These are phyloP conservation scores for Abrus precatorius DNA, from an alignment of 306 rosid species.

Conservation along the genomic window DNA sequence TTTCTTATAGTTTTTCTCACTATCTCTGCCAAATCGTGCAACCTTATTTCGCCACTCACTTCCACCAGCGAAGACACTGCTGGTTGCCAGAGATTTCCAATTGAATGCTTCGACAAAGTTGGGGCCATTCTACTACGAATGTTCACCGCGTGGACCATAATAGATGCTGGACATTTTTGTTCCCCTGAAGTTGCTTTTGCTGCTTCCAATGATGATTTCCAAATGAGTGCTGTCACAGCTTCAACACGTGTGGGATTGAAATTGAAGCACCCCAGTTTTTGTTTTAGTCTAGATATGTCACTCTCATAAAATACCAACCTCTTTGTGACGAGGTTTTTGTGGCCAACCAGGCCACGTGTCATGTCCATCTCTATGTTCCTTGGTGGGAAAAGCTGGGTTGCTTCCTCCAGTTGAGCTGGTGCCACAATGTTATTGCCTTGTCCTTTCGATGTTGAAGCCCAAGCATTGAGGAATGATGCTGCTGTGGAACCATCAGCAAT, in stretches of 20 bases:
- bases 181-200: conserved; percentile 1
- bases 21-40: neutral
- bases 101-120: neutral
- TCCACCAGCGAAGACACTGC: neutral
- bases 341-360: neutral
- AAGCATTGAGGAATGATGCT: conserved; percentile 13
- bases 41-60: neutral
- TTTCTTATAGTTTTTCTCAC: neutral
- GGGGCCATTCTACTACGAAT: conserved; percentile 30
- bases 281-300: neutral
- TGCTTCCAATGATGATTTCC: conserved; percentile 21
- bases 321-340: neutral
- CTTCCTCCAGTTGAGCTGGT: conserved; percentile 6
- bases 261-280: neutral
- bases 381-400: conserved; percentile 2
- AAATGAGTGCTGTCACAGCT: conserved; percentile 40
- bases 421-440: neutral
- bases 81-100: conserved; percentile 27
- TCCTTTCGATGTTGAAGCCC: conserved; percentile 15
- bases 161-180: neutral
- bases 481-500: conserved; percentile 39
- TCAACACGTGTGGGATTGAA: conserved; percentile 16
- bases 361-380: neutral
- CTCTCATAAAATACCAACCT: neutral
- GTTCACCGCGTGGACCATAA: conserved; percentile 38